These are phyloP conservation scores for Komagataea norvegica DNA, from an alignment of 1,139 yeast genomes.

Conservation along the genomic window DNA sequence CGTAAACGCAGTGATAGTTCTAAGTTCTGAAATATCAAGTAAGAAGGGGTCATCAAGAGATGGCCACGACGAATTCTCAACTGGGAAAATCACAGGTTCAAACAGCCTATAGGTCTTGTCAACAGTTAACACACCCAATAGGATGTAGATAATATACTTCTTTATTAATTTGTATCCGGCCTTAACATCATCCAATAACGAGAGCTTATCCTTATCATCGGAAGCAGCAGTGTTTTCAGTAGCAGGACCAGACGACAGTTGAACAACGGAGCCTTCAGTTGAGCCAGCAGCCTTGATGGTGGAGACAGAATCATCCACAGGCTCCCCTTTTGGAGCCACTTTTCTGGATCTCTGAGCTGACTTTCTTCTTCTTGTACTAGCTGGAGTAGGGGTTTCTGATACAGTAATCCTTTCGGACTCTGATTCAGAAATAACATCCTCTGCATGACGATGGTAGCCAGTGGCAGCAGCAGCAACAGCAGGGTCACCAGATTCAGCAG, in stretches of 20 bases:
- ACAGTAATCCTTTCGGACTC: slow-evolving; percentile 14
- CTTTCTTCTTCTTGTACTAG: background rate
- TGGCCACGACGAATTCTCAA: no score
- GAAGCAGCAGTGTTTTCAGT: background rate
- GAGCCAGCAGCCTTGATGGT: slow-evolving; percentile 12
- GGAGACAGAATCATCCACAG: slow-evolving; percentile 10
- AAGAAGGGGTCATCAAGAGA: no score
- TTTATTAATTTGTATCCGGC: no score
- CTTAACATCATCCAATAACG: no score
- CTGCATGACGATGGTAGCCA: background rate
- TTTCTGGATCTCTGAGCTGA: background rate
- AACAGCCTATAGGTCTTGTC: slow-evolving; percentile 18
- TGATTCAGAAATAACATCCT: slow-evolving; percentile 16
- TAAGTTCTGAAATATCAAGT: no score
- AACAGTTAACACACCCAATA: slow-evolving; percentile 16
- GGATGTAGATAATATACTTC: slow-evolving; percentile 9
- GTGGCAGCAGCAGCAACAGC: background rate
- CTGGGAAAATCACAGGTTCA: slow-evolving; percentile 4
- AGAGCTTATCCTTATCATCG: no score
- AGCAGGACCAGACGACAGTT: slow-evolving; percentile 22
- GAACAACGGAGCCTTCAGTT: slow-evolving; percentile 9
- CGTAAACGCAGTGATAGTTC: no score
- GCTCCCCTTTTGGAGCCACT: background rate
- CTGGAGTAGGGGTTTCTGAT: background rate
- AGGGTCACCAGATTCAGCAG: slow-evolving; percentile 12